A percentile compares a stretch with the other conserved stretches of the same genome.
Evolutionary conservation across 2,329 filamentous ascomycete species (phyloP).

Genomic region (Rosellinia necatrix): DNA sequence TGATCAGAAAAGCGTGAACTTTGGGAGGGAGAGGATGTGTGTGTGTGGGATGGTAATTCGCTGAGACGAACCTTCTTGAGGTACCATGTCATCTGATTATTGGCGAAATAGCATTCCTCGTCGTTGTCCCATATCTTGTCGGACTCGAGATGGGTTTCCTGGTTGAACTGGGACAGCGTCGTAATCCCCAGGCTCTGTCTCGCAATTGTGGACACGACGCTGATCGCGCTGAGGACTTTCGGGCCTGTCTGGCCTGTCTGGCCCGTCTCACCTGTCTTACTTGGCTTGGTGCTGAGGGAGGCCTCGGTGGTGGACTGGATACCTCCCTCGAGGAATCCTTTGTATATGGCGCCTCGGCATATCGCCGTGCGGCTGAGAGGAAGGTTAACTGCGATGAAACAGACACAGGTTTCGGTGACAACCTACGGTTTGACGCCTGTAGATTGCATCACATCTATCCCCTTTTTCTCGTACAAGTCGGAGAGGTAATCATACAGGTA

Average conservation of each 20-base stretch:
- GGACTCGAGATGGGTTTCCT: not conserved
- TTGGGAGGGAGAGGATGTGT: no score
- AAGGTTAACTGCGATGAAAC: not conserved
- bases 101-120: not conserved
- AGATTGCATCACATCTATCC: slow-evolving; percentile 8
- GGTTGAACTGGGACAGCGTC: not conserved
- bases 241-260: no score
- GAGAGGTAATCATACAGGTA: slow-evolving; percentile 12
- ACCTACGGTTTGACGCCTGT: slow-evolving; percentile 12
- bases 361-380: slow-evolving; percentile 9
- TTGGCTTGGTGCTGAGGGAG: no score
- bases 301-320: no score
- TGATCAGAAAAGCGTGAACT: not conserved
- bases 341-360: slow-evolving; percentile 3
- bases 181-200: not conserved
- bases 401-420: not conserved
- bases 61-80: slow-evolving; percentile 7
- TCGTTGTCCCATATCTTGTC: slow-evolving; percentile 8
- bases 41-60: no score
- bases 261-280: no score
- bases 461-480: not conserved
- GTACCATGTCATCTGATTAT: slow-evolving; percentile 5
- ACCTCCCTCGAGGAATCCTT: slow-evolving; percentile 7
- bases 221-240: not conserved
- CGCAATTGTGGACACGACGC: not conserved